phyloP scores from a whole-genome alignment of 2,329 filamentous ascomycete genomes.

The Sporothrix brunneoviolacea region DNA sequence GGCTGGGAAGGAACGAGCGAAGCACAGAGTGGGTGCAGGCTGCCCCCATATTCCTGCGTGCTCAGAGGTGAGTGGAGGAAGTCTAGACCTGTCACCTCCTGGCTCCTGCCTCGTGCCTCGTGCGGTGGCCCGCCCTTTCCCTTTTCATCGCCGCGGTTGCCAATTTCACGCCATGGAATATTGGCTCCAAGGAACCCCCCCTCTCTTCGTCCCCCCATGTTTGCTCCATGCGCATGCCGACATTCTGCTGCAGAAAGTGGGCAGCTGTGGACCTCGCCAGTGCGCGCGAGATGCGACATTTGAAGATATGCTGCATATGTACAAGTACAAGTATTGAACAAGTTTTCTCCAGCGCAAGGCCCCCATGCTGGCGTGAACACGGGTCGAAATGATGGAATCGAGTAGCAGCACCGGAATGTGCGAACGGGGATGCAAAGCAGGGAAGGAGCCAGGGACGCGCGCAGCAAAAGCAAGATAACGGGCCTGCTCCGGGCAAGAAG shows the following conservation, averaged over 20 bases:
- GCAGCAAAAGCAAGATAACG: no score
- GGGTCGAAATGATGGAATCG: no score
- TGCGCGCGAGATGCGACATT: background rate
- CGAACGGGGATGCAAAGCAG: no score
- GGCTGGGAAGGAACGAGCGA: no score
- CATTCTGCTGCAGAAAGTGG: slow-evolving; percentile 6
- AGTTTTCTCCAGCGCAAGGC: no score
- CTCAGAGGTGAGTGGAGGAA: background rate
- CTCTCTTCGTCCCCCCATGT: background rate
- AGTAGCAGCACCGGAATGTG: no score
- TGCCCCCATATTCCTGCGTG: no score
- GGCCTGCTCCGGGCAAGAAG: background rate
- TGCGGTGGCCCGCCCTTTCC: slow-evolving; percentile 1
- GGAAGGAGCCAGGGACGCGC: no score
- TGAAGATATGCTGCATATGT: no score
- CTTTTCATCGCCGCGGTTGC: slow-evolving; percentile 1
- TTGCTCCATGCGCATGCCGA: background rate
- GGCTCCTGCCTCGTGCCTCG: slow-evolving; percentile 1
- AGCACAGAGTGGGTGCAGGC: no score
- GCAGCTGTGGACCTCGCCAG: background rate
- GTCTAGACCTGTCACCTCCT: slow-evolving; percentile 5
- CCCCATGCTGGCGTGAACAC: no score
- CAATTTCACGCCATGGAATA: background rate
- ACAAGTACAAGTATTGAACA: no score
- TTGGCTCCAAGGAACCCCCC: background rate